phyloP scores from a whole-genome alignment of 768 basidiomycete genomes.

The Boletus eberwhitei region DNA sequence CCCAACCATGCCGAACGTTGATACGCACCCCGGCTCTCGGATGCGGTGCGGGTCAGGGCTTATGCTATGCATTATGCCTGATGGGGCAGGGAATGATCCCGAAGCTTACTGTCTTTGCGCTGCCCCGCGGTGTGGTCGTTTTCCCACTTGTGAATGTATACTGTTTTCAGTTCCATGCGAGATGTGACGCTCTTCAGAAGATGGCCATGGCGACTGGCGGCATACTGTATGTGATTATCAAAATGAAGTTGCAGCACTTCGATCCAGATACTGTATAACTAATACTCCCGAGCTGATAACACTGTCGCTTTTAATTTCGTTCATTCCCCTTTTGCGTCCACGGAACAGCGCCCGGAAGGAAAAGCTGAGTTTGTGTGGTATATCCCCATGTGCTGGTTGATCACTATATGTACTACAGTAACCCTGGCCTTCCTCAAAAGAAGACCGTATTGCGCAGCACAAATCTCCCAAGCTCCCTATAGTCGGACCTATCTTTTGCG shows the following conservation, averaged over 20 bases:
- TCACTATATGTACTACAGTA: background rate
- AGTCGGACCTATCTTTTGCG: constrained; percentile 75
- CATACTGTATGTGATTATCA: constrained; percentile 9
- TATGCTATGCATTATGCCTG: constrained; percentile 13
- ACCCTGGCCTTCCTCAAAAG: constrained; percentile 42
- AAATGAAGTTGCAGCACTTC: constrained; percentile 2
- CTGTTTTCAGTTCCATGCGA: constrained; percentile 7
- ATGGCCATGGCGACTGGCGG: constrained; percentile 1
- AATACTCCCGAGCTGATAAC: background rate
- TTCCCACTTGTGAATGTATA: constrained; percentile 7
- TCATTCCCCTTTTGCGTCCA: background rate
- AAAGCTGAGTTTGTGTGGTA: background rate
- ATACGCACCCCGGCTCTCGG: background rate
- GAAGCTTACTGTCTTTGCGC: constrained; percentile 2
- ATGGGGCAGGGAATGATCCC: constrained; percentile 4
- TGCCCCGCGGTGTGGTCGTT: constrained; percentile 5
- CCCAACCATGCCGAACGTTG: background rate
- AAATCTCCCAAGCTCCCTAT: constrained; percentile 63
- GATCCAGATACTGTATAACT: constrained; percentile 7
- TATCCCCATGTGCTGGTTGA: constrained; percentile 1
- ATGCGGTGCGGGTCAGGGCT: constrained; percentile 6
- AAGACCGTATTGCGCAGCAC: constrained; percentile 63
- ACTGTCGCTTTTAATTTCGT: constrained; percentile 7
- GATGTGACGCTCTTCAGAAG: constrained; percentile 3
- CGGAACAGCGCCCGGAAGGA: background rate